Evolutionary conservation across 257 asterid species (phyloP).

Genomic region (Ilex aquifolium): DNA sequence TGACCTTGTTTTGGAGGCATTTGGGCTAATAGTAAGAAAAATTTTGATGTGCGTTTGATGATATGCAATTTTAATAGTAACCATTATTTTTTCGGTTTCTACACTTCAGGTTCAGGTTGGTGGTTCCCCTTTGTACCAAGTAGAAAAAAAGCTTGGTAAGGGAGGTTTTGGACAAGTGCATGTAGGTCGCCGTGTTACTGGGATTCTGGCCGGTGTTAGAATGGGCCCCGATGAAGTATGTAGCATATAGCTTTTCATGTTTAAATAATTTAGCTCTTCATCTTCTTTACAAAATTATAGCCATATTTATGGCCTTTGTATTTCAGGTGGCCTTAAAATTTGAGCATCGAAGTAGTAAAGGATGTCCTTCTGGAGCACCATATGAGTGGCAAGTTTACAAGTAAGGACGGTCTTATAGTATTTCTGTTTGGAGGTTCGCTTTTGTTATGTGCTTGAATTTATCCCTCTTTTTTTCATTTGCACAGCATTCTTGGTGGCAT

Average conservation of each 20-base stretch:
- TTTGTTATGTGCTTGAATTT: conserved; percentile 6
- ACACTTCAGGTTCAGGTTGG: conserved; percentile 80
- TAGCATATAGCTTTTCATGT: neutral
- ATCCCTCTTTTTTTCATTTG: conserved; percentile 13
- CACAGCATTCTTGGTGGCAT: conserved; percentile 72
- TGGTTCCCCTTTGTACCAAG: conserved; percentile 59
- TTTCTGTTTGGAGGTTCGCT: neutral
- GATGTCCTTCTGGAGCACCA: conserved; percentile 79
- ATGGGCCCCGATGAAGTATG: conserved; percentile 63
- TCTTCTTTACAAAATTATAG: neutral
- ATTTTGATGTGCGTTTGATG: neutral
- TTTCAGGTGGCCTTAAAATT: conserved; percentile 82
- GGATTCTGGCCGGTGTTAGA: conserved; percentile 42
- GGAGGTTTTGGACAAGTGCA: conserved; percentile 95
- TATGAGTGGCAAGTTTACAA: conserved; percentile 83
- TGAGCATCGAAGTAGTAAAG: conserved; percentile 79
- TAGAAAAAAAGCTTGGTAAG: conserved; percentile 74
- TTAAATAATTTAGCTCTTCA: too few species aligned
- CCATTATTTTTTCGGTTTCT: neutral
- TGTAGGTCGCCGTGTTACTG: conserved; percentile 71
- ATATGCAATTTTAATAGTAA: neutral
- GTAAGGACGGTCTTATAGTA: conserved; percentile 32
- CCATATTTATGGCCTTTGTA: neutral
- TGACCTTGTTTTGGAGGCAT: too few species aligned
- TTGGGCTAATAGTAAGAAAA: neutral